Percentiles rank a stretch among this genome's conserved stretches.
Evolutionary conservation across 306 rosid species (phyloP).

Genomic region (Astragalus membranaceus): DNA sequence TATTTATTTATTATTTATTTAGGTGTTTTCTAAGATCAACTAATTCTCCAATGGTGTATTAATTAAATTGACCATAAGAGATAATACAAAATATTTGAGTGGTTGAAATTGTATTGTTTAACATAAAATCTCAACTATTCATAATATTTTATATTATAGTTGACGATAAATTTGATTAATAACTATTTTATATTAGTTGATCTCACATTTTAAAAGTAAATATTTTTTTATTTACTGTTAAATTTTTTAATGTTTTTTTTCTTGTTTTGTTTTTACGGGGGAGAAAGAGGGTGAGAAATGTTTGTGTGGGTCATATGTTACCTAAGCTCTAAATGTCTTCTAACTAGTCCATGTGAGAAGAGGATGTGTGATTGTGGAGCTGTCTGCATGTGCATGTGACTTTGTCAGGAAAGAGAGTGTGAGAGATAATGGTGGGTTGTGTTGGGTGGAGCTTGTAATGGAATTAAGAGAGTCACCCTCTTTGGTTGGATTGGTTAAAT

Average conservation of each 20-base stretch:
- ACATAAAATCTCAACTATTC: no score
- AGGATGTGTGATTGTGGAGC: conserved; percentile 52
- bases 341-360: conserved; percentile 47
- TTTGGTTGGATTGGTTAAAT: no score
- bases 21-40: no score
- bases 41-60: no score
- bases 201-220: no score
- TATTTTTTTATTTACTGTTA: no score
- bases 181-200: no score
- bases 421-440: background rate
- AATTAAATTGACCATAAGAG: no score
- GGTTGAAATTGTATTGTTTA: no score
- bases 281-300: conserved; percentile 15
- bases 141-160: no score
- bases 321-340: conserved; percentile 18
- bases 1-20: background rate
- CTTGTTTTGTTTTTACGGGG: background rate
- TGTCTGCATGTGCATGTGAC: conserved; percentile 86
- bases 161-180: no score
- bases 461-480: background rate
- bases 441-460: conserved; percentile 9
- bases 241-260: background rate
- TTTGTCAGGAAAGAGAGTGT: conserved; percentile 40
- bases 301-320: conserved; percentile 42
- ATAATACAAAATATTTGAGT: no score